Percentiles rank a stretch among this genome's conserved stretches.
Conservation (phyloP, 352 stramenopile species). For the Phytopythium kandeliae region DNA sequence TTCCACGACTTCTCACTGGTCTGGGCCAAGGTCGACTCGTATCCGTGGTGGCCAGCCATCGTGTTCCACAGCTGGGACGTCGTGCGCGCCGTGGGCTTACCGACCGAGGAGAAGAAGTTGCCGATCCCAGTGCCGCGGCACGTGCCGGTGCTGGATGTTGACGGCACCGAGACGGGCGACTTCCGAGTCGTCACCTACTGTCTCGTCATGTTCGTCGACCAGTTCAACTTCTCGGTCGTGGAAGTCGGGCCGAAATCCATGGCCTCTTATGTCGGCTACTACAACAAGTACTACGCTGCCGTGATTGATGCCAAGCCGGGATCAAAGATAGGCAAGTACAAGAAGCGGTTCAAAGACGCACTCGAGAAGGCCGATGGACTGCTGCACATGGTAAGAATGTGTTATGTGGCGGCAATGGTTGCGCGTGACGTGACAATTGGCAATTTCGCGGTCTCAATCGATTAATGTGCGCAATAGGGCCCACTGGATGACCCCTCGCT, state of each 20-base stretch:
- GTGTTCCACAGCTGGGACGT: slow-evolving; percentile 64
- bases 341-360: slow-evolving; percentile 26
- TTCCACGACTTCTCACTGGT: slow-evolving; percentile 76
- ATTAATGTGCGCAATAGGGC: slow-evolving; percentile 10
- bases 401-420: too few species aligned
- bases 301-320: slow-evolving; percentile 18
- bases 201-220: slow-evolving; percentile 64
- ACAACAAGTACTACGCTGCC: slow-evolving; percentile 22
- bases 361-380: slow-evolving; percentile 27
- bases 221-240: slow-evolving; percentile 50
- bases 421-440: too few species aligned
- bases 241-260: slow-evolving; percentile 31
- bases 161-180: slow-evolving; percentile 17
- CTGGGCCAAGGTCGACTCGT: slow-evolving; percentile 64
- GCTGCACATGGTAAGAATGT: slow-evolving; percentile 41
- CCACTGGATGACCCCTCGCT: slow-evolving; percentile 26
- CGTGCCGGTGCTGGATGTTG: slow-evolving; percentile 14
- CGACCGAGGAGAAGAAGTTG: slow-evolving; percentile 30
- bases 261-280: slow-evolving; percentile 49
- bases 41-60: slow-evolving; percentile 76
- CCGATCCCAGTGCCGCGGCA: slow-evolving; percentile 32
- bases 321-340: slow-evolving; percentile 19
- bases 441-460: background rate
- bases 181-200: slow-evolving; percentile 22
- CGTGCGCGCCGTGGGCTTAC: slow-evolving; percentile 32